phyloP scores from a whole-genome alignment of 371 early-diverging fungal genomes.

The Haplosporangium sp. region DNA sequence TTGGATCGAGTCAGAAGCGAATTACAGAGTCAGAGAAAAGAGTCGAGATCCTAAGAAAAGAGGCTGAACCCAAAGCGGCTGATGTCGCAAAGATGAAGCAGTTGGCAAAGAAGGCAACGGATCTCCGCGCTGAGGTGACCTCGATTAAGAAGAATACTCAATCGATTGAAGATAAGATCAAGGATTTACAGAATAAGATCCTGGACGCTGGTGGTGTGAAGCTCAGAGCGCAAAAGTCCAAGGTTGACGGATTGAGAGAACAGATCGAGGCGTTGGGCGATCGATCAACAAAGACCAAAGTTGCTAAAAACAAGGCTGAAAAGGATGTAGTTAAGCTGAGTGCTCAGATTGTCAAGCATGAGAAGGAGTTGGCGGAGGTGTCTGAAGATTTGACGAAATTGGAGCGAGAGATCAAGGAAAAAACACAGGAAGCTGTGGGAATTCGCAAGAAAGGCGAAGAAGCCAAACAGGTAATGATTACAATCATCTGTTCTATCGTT shows the following conservation, averaged over 20 bases:
- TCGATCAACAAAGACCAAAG: conserved; percentile 74
- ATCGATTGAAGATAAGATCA: conserved; percentile 75
- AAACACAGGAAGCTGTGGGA: conserved; percentile 60
- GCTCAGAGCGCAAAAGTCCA: conserved; percentile 86
- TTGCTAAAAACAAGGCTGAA: conserved; percentile 78
- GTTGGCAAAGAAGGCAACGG: conserved; percentile 58
- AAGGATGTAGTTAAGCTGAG: conserved; percentile 79
- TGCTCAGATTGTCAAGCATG: conserved; percentile 72
- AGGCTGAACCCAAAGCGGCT: conserved; percentile 55
- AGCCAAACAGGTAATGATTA: conserved; percentile 59
- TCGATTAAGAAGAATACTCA: conserved; percentile 60
- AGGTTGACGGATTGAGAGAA: conserved; percentile 85
- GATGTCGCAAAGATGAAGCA: conserved; percentile 60
- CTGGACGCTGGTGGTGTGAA: conserved; percentile 92
- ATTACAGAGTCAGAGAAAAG: conserved; percentile 71
- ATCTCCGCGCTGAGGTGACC: conserved; percentile 55
- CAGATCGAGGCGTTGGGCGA: conserved; percentile 75
- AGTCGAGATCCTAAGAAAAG: conserved; percentile 66
- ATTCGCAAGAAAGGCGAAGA: conserved; percentile 66
- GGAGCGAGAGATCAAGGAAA: conserved; percentile 66
- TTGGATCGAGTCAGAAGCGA: conserved; percentile 70
- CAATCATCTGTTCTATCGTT: not conserved
- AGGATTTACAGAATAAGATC: conserved; percentile 86
- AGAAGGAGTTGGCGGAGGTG: conserved; percentile 73
- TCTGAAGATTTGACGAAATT: conserved; percentile 70